Evolutionary conservation across 1,139 yeast genomes (phyloP), one percentile per base, ranked within the genome.

Genomic region (Candida pseudoviswanathii): DNA sequence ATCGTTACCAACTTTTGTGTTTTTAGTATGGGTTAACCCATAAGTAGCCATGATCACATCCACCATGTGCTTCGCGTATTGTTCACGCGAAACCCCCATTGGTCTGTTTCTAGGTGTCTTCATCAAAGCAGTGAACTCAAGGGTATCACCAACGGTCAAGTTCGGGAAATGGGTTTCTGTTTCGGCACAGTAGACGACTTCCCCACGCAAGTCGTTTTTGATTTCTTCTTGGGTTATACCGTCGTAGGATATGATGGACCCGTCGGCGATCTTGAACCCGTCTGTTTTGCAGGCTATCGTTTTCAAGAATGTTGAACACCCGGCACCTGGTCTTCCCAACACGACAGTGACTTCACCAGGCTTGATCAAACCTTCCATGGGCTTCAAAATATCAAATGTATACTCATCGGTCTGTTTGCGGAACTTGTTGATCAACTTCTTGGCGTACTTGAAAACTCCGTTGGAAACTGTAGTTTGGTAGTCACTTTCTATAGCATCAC

Each of bases 271-370:
- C 41, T 81, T 68, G 64, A 86, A 88, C 45, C 95, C 96, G 62
- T 85, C 82, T 3, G 92, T 86, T 55, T 84, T 82, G 33, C 86
- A 68, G 6, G 92, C 80, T 52, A 88, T 77, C 0, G 94, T 78
- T 60, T 86, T 87, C 59, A 89, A 69, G 46, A 87, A 77, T 1
- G 96, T 87, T 2, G 96, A 80, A 67, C 96, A 89, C 51, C 96
- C 96, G 27, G 92, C 82, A 61, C 74, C 74, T 4, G 73, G 74
- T 57, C 73, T 59, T 39, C 74, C 74, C 48, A 69, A 60, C 4
- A 69, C 95, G 45, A 88, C 89, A 4, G 89, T 80, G 48, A 88
- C 73, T 58, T 86, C 89, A 48, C 96, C 92, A 0, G 94, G 87
- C 44, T 48, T 57, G 56, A 67, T 60, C 9, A 68, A 52, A 5